Base-by-base conservation (phyloP, 345 rosid genomes). In the Melaleuca alternifolia region DNA sequence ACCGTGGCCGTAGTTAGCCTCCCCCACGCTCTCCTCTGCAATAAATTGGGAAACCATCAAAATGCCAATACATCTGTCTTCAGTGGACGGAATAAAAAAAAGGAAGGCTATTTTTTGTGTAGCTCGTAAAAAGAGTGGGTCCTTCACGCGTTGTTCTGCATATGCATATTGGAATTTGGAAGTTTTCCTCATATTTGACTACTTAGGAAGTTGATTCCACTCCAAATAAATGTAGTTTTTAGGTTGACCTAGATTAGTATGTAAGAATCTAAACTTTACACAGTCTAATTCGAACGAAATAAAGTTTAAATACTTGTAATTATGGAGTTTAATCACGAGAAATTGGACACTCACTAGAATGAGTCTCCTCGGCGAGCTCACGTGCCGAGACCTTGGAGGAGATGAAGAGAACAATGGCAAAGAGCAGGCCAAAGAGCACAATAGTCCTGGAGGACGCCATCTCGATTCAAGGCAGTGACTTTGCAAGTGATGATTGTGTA, bases 301-400 rank as follows among this genome's bases (percentile, higher is more conserved):
- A 30, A 30, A 15, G 44, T 30, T 30, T 44, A 33, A 65, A 8
- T 15, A 1, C 15, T 30, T 30, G 26, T 54, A 54, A 20, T 21
- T 54, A 7, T 10, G 10, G 4, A 7, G 11, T 21, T 54, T 54
- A 20, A 7, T 54, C 21, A 54, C 24, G 24, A 84, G 15, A 20
- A 54, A 33, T 62, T 56, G 8, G 14, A 6, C 6, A 20, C 11
- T 54, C 59, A 84, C 85, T 30, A 30, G 85, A 20, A 30, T 5
- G 54, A 44, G 88, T 46, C 6, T 81, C 50, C 85, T 85, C 84
- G 41, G 87, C 84, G 14, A 88, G 89, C 56, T 87, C 88, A 10
- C 90, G 89, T 61, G 91, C 91, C 28, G 87, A 83, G 51, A 85
- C 86, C 83, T 88, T 75, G 6, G 89, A 86, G 48, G 89, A 85